These are phyloP conservation scores for Priceomyces carsonii DNA, from an alignment of 805 yeast species.

Conservation along the genomic window DNA sequence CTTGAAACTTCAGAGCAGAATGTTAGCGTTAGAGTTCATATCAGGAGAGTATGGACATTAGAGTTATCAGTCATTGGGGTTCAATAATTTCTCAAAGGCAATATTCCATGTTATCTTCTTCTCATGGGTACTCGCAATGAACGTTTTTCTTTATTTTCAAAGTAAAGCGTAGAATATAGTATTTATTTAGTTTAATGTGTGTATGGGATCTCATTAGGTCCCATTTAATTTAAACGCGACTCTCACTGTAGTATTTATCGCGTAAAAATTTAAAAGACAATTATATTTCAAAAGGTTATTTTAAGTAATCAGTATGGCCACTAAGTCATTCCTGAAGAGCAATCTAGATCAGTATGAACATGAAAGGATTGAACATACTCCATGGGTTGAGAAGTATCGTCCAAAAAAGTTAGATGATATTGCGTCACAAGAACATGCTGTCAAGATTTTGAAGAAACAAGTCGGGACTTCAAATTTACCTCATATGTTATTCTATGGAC, in stretches of 20 bases:
- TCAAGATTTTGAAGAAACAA: constrained; percentile 77
- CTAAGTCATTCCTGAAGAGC: no score
- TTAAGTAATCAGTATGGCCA: no score
- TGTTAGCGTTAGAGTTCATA: constrained; percentile 64
- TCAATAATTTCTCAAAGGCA: constrained; percentile 37
- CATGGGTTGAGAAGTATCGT: constrained; percentile 95
- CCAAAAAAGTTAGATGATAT: constrained; percentile 87
- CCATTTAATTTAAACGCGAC: no score
- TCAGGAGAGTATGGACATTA: constrained; percentile 94
- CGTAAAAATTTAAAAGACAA: no score
- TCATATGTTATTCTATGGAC: constrained; percentile 89
- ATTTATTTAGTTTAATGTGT: no score
- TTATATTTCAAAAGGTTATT: no score
- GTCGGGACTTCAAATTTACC: constrained; percentile 81
- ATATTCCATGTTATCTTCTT: no score
- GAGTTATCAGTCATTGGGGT: constrained; percentile 90
- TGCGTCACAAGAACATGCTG: constrained; percentile 89
- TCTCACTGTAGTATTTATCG: no score
- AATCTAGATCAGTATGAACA: constrained; percentile 28
- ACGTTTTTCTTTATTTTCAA: no score
- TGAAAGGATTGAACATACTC: constrained; percentile 55
- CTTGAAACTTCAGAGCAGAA: constrained; percentile 20
- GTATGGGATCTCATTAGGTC: no score
- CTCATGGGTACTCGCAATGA: no score
- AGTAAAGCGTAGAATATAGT: no score